Base-by-base conservation (phyloP, 306 rosid species). In the Hippophae gyantsensis region DNA sequence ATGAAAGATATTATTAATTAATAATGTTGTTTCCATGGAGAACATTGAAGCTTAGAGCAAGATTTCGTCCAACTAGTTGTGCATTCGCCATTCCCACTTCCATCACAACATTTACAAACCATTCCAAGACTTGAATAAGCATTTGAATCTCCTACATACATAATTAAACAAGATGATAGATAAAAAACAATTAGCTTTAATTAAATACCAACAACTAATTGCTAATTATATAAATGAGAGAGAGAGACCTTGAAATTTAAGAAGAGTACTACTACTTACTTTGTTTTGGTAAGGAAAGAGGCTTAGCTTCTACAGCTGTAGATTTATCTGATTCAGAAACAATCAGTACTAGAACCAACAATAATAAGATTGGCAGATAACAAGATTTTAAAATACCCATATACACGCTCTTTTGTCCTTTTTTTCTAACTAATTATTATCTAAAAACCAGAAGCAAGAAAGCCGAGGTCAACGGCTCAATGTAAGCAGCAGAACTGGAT, bases 71-170 rank as follows among this genome's bases (percentile, higher is more conserved):
- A 68, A 0, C 46, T 27, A 64, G 58, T 71, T n/a, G 43, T 40
- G 72, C 80, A 74, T 48, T 68, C 66, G 10, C 75, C 75, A 18
- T 18, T 1, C 27, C 55, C 64, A 12, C 8, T 41, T 11, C 62
- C 80, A 48, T 79, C 75, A 42, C 84, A 74, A 32, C 84, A 79
- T 64, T 71, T 70, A 51, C 84, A 79, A 42, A 60, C 78, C 10
- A 79, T 48, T 10, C 80, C 84, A 42, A 79, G 61, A 2, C 68
- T 57, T 4, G 53, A 71, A 53, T 67, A 64, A 40, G 64, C 58
- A 52, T 61, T 42, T 14, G 84, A 52, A 48, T 67, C 52, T 43
- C 64, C 78, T 72, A 13, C 43, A 47, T 66, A 9, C 12, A 54
- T 41, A 14, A 27, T 59, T 41, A 38, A 2, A 43, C 12, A 48